Conservation (phyloP, 306 rosid species). For the Lathyrus oleraceus region DNA sequence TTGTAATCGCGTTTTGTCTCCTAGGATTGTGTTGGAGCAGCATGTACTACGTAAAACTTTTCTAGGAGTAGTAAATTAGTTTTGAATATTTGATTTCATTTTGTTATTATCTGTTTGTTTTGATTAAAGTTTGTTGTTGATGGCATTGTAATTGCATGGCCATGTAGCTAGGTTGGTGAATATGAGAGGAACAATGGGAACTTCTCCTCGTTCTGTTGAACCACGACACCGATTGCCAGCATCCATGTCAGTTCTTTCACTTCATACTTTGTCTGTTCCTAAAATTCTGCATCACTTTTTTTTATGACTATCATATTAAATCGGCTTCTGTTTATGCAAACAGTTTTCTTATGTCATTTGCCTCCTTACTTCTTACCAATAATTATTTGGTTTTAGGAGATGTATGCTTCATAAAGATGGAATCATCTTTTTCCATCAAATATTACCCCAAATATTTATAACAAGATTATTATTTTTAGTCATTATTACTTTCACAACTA, state of each 20-base stretch:
- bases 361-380: not conserved
- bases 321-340: not conserved
- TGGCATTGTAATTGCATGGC: constrained; percentile 36
- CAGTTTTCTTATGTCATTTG: not conserved
- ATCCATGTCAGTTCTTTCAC: constrained; percentile 56
- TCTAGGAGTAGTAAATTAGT: not conserved
- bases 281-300: not conserved
- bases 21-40: not conserved
- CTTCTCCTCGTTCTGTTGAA: constrained; percentile 62
- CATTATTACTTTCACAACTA: no score
- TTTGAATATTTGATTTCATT: not conserved
- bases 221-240: constrained; percentile 67
- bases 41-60: not conserved
- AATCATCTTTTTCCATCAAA: no score
- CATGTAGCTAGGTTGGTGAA: constrained; percentile 31
- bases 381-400: not conserved
- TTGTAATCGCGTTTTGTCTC: not conserved
- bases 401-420: not conserved
- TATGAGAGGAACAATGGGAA: constrained; percentile 69
- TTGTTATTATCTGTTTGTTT: not conserved
- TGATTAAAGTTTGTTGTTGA: not conserved
- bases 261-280: not conserved
- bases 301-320: not conserved
- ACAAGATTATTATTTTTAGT: no score
- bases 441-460: no score